Evolutionary conservation across 306 rosid genomes (phyloP), one percentile per base, ranked within the genome.

Genomic region (Potentilla sterilis): DNA sequence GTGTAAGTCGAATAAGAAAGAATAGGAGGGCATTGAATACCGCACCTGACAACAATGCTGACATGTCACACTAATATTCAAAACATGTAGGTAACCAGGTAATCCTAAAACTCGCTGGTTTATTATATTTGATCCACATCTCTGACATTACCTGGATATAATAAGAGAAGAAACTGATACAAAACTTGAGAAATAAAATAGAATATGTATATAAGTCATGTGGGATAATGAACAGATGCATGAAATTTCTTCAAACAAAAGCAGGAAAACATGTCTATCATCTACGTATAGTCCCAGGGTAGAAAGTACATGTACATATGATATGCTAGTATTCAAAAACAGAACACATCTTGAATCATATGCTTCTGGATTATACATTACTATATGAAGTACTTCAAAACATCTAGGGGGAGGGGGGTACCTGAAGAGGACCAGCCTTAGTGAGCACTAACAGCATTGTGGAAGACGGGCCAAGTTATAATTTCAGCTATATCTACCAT

Each of bases 401-500:
- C 64, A 73, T 57, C 24, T 14, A 3, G n/a, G n/a, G 47, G 35
- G 40, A 8, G 19, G 0, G 32, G 37, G 65, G 69, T 57, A 94
- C 98, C 98, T 94, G 97, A 70, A 92, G 95, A 40, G 98, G 95
- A n/a, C n/a, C n/a, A n/a, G n/a, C n/a, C n/a, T n/a, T n/a, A n/a
- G n/a, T n/a, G n/a, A n/a, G n/a, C n/a, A n/a, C n/a, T n/a, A 81
- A 94, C 97, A 84, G 97, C 93, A 90, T 94, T 94, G 89, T 92
- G 96, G 89, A 94, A 94, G 85, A 92, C 98, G 11, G 96, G 97
- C 98, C 98, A 94, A 43, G 93, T 84, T 82, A 85, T 94, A 69
- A 94, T 89, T 81, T n/a, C n/a, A n/a, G n/a, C n/a, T n/a, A n/a
- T n/a, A n/a, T n/a, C n/a, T n/a, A n/a, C n/a, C n/a, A n/a, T n/a